These are phyloP conservation scores for Nematodospora anomalae DNA, from an alignment of 1,139 yeast genomes.

Conservation along the genomic window DNA sequence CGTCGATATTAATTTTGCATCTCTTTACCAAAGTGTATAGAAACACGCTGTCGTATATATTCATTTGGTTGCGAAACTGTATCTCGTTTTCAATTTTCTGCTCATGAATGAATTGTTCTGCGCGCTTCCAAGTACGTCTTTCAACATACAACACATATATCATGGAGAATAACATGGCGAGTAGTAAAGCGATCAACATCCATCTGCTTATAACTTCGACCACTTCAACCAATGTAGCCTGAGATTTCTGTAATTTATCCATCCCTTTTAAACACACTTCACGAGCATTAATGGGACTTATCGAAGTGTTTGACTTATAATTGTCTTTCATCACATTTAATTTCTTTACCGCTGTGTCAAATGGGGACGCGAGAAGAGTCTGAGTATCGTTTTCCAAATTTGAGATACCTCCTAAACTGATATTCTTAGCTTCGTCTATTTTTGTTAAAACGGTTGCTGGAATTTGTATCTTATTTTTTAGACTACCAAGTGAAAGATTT, in stretches of 20 bases:
- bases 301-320: slow-evolving; percentile 3
- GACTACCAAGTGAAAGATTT: slow-evolving; percentile 55
- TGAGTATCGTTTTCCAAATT: slow-evolving; percentile 40
- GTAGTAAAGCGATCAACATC: slow-evolving; percentile 11
- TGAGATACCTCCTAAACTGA: slow-evolving; percentile 58
- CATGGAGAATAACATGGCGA: slow-evolving; percentile 10
- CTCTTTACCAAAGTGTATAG: slow-evolving; percentile 12
- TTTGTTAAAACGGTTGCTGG: slow-evolving; percentile 59
- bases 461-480: slow-evolving; percentile 55
- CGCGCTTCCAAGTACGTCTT: slow-evolving; percentile 13
- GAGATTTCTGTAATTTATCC: slow-evolving; percentile 9
- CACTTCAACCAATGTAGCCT: slow-evolving; percentile 8
- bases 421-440: slow-evolving; percentile 42
- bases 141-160: slow-evolving; percentile 11
- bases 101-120: slow-evolving; percentile 12
- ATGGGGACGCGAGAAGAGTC: slow-evolving; percentile 21
- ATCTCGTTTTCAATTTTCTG: slow-evolving; percentile 4
- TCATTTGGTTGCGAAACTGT: slow-evolving; percentile 13
- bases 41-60: slow-evolving; percentile 12
- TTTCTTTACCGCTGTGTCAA: slow-evolving; percentile 17
- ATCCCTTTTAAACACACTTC: slow-evolving; percentile 12
- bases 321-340: slow-evolving; percentile 16
- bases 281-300: slow-evolving; percentile 11
- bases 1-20: slow-evolving; percentile 7
- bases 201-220: slow-evolving; percentile 12